A percentile compares a stretch with the other conserved stretches of the same genome.
Conservation (phyloP, 352 stramenopile genomes). For the Thraustochytrium sp. region DNA sequence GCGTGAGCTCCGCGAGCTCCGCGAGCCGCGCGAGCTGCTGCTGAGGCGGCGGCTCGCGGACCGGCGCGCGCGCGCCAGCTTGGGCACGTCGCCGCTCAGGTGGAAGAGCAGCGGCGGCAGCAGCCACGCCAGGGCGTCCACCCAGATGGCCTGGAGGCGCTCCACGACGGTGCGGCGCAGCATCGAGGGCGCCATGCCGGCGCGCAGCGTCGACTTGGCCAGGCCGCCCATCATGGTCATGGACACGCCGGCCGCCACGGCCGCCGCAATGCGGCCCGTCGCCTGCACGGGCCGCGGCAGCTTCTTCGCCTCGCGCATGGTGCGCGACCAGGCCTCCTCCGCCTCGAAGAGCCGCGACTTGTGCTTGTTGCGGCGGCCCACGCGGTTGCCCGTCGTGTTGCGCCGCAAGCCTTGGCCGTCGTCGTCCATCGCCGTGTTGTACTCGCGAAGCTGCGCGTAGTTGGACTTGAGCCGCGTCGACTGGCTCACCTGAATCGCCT, state of each 20-base stretch:
- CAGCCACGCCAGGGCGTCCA: conserved; percentile 25
- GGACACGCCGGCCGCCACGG: background rate
- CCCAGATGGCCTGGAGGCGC: background rate
- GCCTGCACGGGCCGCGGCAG: background rate
- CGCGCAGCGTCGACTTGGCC: background rate
- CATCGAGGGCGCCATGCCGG: background rate
- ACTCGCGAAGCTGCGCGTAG: conserved; percentile 2
- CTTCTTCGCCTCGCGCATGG: background rate
- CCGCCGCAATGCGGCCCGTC: background rate
- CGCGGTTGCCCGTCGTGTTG: background rate
- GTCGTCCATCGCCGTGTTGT: conserved; percentile 6
- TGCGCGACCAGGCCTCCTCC: background rate
- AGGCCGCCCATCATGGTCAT: conserved; percentile 33
- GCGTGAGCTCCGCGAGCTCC: background rate
- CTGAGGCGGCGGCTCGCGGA: background rate
- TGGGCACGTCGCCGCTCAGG: conserved; percentile 26
- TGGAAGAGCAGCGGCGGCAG: conserved; percentile 26
- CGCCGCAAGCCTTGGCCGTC: background rate
- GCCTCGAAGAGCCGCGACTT: background rate
- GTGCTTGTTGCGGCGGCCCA: conserved; percentile 6
- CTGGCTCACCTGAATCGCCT: conserved; percentile 31
- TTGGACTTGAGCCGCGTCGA: background rate
- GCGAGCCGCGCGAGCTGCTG: background rate
- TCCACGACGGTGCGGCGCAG: background rate
- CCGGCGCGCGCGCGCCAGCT: background rate